Percentiles rank a stretch among this genome's conserved stretches.
Conservation (phyloP, 164 flowering plant genomes). For the Dillenia turbinata region DNA sequence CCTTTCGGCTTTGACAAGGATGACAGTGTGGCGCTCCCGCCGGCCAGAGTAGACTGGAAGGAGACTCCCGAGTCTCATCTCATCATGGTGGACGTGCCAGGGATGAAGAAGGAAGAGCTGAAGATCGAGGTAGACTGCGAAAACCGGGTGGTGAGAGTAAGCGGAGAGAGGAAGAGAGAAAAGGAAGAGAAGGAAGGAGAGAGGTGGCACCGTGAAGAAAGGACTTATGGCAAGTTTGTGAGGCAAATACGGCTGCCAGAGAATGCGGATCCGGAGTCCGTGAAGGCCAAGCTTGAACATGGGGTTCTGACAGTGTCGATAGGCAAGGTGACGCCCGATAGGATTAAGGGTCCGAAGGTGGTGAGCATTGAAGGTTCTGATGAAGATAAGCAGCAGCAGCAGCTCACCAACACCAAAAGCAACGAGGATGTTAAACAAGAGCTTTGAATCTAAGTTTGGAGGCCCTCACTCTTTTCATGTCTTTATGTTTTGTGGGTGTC, state of each 20-base stretch:
- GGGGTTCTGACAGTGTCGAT: slow-evolving; percentile 38
- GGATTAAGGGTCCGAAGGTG: slow-evolving; percentile 33
- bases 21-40: slow-evolving; percentile 17
- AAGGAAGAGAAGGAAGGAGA: slow-evolving; percentile 28
- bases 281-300: slow-evolving; percentile 38
- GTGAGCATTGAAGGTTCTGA: slow-evolving; percentile 11
- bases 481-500: too few species aligned
- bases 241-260: slow-evolving; percentile 40
- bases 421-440: too few species aligned
- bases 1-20: slow-evolving; percentile 29
- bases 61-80: slow-evolving; percentile 40
- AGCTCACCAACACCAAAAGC: too few species aligned
- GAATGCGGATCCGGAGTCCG: slow-evolving; percentile 35
- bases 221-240: slow-evolving; percentile 37
- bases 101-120: slow-evolving; percentile 33
- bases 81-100: slow-evolving; percentile 43
- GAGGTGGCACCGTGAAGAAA: slow-evolving; percentile 35
- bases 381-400: neutral
- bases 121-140: slow-evolving; percentile 31
- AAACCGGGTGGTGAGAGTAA: slow-evolving; percentile 25
- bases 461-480: too few species aligned
- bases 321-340: slow-evolving; percentile 34
- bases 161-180: slow-evolving; percentile 34
- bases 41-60: slow-evolving; percentile 46
- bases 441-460: too few species aligned